phyloP scores from a whole-genome alignment of 1,139 yeast genomes.

The Entelexis sorbosivorans region DNA sequence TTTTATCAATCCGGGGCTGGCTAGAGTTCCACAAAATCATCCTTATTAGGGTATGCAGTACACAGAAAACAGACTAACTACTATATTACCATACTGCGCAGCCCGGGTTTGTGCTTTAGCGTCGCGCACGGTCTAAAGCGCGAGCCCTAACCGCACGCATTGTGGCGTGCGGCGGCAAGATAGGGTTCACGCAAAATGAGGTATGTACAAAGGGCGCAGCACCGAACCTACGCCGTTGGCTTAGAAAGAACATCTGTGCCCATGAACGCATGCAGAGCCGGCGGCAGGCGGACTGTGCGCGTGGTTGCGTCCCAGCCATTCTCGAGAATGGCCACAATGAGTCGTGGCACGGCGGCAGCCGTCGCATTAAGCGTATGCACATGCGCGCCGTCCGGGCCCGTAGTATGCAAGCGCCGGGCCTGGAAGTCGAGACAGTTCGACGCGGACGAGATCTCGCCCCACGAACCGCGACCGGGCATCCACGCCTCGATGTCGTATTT shows the following conservation, averaged over 20 bases:
- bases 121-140: too few relatives aligned
- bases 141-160: too few relatives aligned
- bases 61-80: too few relatives aligned
- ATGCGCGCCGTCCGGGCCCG: conserved; percentile 36
- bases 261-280: conserved; percentile 42
- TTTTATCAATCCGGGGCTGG: too few relatives aligned
- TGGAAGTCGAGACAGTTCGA: conserved; percentile 93
- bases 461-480: conserved; percentile 91
- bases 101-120: too few relatives aligned
- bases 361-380: conserved; percentile 91
- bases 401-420: conserved; percentile 66
- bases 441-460: conserved; percentile 90
- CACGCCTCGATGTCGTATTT: conserved; percentile 94
- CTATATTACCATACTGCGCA: too few relatives aligned
- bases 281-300: conserved; percentile 53
- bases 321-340: conserved; percentile 78
- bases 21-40: too few relatives aligned
- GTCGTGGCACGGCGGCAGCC: conserved; percentile 89
- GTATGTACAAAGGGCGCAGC: too few relatives aligned
- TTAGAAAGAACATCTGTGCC: conserved; percentile 19
- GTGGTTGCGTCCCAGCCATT: conserved; percentile 58
- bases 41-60: too few relatives aligned
- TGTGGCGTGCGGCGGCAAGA: too few relatives aligned
- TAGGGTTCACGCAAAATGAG: too few relatives aligned
- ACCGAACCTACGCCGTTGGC: neutral